These are phyloP conservation scores for Nothophoma quercina DNA, from an alignment of 2,329 filamentous ascomycete species.

Conservation along the genomic window DNA sequence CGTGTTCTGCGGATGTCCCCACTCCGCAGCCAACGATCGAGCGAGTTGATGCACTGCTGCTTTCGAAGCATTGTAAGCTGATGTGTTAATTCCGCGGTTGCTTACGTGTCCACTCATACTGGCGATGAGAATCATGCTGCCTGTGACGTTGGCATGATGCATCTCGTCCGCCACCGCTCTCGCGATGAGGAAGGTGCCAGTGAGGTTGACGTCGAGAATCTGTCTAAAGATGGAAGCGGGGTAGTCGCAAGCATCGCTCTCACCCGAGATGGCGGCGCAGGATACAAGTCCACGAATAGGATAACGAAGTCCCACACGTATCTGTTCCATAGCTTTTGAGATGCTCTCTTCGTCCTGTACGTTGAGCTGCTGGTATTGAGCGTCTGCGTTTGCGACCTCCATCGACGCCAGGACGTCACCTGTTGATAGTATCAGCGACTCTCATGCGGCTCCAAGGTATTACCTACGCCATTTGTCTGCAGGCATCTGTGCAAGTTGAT, in stretches of 20 bases:
- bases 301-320: constrained; percentile 19
- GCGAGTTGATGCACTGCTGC: constrained; percentile 62
- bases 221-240: constrained; percentile 42
- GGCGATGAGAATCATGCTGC: constrained; percentile 31
- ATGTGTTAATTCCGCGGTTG: constrained; percentile 51
- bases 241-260: constrained; percentile 45
- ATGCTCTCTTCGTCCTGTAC: constrained; percentile 32
- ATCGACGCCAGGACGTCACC: not conserved
- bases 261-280: constrained; percentile 41
- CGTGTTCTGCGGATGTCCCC: constrained; percentile 50
- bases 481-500: constrained; percentile 9
- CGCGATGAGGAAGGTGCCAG: too few relatives aligned
- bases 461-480: constrained; percentile 1
- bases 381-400: constrained; percentile 1
- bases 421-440: not conserved
- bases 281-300: constrained; percentile 38
- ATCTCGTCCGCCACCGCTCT: constrained; percentile 46
- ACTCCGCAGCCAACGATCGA: constrained; percentile 62
- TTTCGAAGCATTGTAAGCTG: constrained; percentile 63
- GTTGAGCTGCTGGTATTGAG: constrained; percentile 28
- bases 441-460: rapidly evolving
- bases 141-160: constrained; percentile 33
- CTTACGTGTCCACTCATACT: constrained; percentile 48
- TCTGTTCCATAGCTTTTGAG: constrained; percentile 17
- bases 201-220: too few relatives aligned